Percentiles rank a stretch among this genome's conserved stretches.
Conservation (phyloP, 306 rosid genomes). For the Betula pendula region DNA sequence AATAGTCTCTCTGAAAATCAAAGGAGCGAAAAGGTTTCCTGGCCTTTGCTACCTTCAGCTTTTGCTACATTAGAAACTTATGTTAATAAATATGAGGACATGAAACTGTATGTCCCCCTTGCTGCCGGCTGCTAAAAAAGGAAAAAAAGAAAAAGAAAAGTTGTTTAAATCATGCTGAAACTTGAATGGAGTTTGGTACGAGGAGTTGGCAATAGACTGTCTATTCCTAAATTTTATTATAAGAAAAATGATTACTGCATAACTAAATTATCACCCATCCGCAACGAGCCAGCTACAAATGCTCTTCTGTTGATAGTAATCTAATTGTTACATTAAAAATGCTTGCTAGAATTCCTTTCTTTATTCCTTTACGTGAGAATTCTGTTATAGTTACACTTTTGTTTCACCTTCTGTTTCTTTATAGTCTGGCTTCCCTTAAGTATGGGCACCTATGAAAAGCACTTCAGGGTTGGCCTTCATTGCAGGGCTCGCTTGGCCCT, state of each 20-base stretch:
- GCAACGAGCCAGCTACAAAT: background rate
- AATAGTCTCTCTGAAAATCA: background rate
- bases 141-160: too few species aligned
- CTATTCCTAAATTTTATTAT: conserved; percentile 9
- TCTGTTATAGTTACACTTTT: conserved; percentile 12
- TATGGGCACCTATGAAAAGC: conserved; percentile 53
- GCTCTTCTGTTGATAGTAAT: background rate
- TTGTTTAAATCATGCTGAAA: conserved; percentile 5
- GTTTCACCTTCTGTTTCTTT: conserved; percentile 24
- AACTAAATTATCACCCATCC: background rate
- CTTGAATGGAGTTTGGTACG: background rate
- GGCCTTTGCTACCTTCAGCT: conserved; percentile 2
- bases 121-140: background rate
- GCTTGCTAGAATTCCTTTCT: conserved; percentile 2
- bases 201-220: background rate
- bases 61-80: background rate
- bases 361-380: conserved; percentile 6
- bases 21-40: conserved; percentile 6
- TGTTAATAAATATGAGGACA: background rate
- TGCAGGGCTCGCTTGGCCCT: conserved; percentile 72
- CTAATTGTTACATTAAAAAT: background rate
- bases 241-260: background rate
- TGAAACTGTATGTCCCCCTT: background rate
- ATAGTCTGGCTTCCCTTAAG: conserved; percentile 70
- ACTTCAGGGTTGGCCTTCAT: conserved; percentile 63